Base-by-base conservation (phyloP, 805 yeast species). In the Lipomyces orientalis region DNA sequence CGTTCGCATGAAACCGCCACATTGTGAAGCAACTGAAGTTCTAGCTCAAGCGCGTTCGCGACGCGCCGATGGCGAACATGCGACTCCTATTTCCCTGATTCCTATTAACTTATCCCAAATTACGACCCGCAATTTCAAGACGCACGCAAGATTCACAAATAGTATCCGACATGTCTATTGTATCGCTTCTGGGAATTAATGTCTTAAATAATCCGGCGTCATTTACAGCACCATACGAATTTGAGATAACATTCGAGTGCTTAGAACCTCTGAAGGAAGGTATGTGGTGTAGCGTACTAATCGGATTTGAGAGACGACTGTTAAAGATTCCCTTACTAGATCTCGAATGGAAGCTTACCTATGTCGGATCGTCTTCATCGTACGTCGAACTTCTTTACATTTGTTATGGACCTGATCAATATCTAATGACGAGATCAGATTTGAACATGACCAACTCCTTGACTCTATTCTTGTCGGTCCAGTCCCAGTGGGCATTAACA, bases 401-500 rank as follows among this genome's bases (percentile, higher is more conserved):
- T 6, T 10, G 31, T n/a, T n/a, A 9, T 16, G 55, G 16, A 39
- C 16, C 8, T 49, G 35, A 58, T 35, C 16, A 49, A 16, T 1
- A n/a, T 65, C 12, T 35, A 33, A 22, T 7, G 8, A 14, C 22
- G 60, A 52, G 57, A 16, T 22, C 39, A 76, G 79, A 22, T 78
- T 92, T 61, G 98, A 95, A 71, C 98, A 95, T 74, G 99, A 95
- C 78, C 99, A 95, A 79, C 98, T 93, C 77, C 82, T 95, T 64
- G 99, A 95, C 76, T 93, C 98, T 0, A 88, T 95, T 51, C 81
- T 95, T n/a, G 99, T 95, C 2, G 99, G 99, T 0, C 99, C 99
- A 0, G 97, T 95, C 1, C 99, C 99, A 0, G 97, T 95, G 1
- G 99, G 99, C 0, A 88, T 94, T 54, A 95, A 95, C 77, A 93